phyloP scores from a whole-genome alignment of 148 eudicot species.

The Heliosperma pusillum region DNA sequence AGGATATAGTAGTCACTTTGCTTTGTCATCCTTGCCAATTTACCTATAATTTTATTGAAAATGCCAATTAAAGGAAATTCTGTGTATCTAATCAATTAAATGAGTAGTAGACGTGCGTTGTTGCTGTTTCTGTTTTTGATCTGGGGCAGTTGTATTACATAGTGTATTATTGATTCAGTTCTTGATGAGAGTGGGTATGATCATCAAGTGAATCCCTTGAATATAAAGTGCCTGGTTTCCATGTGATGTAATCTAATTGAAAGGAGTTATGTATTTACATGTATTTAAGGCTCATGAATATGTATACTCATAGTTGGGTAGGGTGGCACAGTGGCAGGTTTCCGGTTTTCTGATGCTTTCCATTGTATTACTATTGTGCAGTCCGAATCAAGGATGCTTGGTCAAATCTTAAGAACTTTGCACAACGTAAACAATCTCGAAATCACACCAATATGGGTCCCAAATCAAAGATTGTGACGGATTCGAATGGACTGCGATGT shows the following conservation, averaged over 20 bases:
- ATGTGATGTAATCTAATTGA: background rate
- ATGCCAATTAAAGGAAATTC: background rate
- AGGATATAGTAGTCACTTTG: background rate
- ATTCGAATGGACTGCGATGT: slow-evolving; percentile 22
- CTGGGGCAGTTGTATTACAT: background rate
- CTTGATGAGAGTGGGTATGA: background rate
- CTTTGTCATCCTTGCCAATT: background rate
- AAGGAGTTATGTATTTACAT: background rate
- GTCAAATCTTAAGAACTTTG: slow-evolving; percentile 50
- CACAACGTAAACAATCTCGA: slow-evolving; percentile 23
- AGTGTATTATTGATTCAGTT: background rate
- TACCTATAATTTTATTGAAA: too few species aligned
- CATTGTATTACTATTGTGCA: slow-evolving; percentile 26
- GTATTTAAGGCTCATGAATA: background rate
- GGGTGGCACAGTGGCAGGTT: background rate
- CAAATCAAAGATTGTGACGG: slow-evolving; percentile 30
- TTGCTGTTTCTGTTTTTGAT: background rate
- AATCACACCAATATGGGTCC: slow-evolving; percentile 21
- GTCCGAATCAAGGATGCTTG: slow-evolving; percentile 67
- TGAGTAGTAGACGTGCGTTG: background rate
- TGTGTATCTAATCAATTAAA: too few species aligned
- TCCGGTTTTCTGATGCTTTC: background rate
- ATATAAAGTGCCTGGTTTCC: background rate
- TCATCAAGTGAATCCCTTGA: background rate
- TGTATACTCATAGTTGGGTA: background rate